phyloP scores from a whole-genome alignment of 2,329 filamentous ascomycete genomes.

The Thermomyces lanuginosus region DNA sequence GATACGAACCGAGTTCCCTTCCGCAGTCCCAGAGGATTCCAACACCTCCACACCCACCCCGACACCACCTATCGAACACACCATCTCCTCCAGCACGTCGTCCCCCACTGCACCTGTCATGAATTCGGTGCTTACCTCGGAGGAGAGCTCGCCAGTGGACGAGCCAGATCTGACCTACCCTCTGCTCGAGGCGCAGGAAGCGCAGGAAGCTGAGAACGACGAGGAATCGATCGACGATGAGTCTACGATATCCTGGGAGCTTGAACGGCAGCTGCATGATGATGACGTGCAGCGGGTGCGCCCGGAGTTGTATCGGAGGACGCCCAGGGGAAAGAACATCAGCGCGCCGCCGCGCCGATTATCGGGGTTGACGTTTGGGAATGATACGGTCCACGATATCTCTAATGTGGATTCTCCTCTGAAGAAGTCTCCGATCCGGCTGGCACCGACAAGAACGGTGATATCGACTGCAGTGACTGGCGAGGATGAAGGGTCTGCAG shows the following conservation, averaged over 20 bases:
- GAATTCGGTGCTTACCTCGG: slow-evolving; percentile 9
- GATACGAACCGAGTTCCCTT: slow-evolving; percentile 1
- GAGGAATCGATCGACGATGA: slow-evolving; percentile 16
- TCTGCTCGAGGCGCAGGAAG: too few relatives aligned
- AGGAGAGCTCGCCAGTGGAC: slow-evolving; percentile 1
- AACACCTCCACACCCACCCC: slow-evolving; percentile 16
- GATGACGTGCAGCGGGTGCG: slow-evolving; percentile 21
- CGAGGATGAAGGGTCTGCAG: slow-evolving; percentile 2
- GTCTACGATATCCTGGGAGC: slow-evolving; percentile 18
- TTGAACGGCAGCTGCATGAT: slow-evolving; percentile 22
- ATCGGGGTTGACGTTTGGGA: slow-evolving; percentile 5
- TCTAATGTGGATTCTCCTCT: neutral
- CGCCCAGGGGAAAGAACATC: slow-evolving; percentile 16
- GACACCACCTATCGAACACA: slow-evolving; percentile 18
- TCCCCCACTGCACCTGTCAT: slow-evolving; percentile 15
- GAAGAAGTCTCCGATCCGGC: slow-evolving; percentile 1
- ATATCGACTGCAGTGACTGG: slow-evolving; percentile 1
- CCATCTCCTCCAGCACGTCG: slow-evolving; percentile 15
- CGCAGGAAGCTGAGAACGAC: too few relatives aligned
- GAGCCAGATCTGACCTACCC: slow-evolving; percentile 5
- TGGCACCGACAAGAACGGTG: slow-evolving; percentile 3
- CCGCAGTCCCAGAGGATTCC: slow-evolving; percentile 4
- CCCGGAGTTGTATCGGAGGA: slow-evolving; percentile 10
- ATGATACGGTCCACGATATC: slow-evolving; percentile 1
- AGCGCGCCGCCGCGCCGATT: slow-evolving; percentile 21